phyloP scores from a whole-genome alignment of 2,329 filamentous ascomycete species.

The Neonectria magnoliae region DNA sequence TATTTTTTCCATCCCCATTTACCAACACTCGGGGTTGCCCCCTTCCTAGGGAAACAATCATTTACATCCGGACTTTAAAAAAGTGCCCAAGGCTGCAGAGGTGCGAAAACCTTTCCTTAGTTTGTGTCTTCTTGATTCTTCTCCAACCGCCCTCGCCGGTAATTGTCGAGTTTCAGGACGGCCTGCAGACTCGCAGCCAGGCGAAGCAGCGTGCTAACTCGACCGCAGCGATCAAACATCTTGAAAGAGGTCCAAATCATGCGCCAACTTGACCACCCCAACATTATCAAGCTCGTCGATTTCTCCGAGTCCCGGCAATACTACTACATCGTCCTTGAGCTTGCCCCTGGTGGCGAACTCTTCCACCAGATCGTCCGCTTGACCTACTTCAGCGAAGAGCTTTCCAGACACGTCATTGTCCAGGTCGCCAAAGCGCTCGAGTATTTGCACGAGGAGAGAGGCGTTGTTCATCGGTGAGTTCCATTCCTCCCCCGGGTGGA shows the following conservation, averaged over 20 bases:
- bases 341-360: conserved; percentile 93
- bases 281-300: conserved; percentile 92
- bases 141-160: conserved; percentile 36
- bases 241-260: conserved; percentile 99
- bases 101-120: conserved; percentile 71
- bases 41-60: conserved; percentile 82
- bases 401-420: conserved; percentile 92
- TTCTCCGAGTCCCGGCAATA: conserved; percentile 95
- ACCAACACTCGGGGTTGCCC: conserved; percentile 62
- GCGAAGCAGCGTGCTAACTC: conserved; percentile 42
- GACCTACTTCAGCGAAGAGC: conserved; percentile 97
- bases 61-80: conserved; percentile 96
- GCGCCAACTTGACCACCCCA: conserved; percentile 95
- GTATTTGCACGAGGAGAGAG: conserved; percentile 93
- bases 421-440: conserved; percentile 95
- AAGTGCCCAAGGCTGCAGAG: conserved; percentile 95
- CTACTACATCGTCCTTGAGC: conserved; percentile 96
- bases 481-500: conserved; percentile 9
- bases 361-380: conserved; percentile 99
- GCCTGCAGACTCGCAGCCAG: conserved; percentile 28
- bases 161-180: conserved; percentile 34
- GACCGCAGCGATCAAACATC: conserved; percentile 88
- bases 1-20: conserved; percentile 50
- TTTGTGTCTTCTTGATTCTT: conserved; percentile 38
- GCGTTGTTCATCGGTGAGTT: conserved; percentile 93